These are phyloP conservation scores for Inonotus obliquus DNA, from an alignment of 1,284 basidiomycete species.

Conservation along the genomic window DNA sequence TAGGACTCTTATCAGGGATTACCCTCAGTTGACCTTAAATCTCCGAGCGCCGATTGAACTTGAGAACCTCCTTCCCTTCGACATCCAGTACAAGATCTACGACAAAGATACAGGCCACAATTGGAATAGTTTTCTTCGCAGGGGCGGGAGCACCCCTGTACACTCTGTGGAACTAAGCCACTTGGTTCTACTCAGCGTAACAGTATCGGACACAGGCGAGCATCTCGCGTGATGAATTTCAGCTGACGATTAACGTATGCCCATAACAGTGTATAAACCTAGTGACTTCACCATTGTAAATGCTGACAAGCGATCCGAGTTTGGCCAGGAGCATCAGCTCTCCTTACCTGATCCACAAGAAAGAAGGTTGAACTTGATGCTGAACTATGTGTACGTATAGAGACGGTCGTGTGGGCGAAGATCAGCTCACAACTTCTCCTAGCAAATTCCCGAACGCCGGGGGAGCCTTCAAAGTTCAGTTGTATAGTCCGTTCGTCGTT, in stretches of 20 bases:
- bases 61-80: slow-evolving; percentile 95
- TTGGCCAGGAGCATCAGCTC: slow-evolving; percentile 75
- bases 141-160: slow-evolving; percentile 94
- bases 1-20: slow-evolving; percentile 47
- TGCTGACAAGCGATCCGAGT: slow-evolving; percentile 88
- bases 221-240: not conserved
- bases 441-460: slow-evolving; percentile 89
- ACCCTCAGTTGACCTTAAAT: slow-evolving; percentile 81
- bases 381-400: slow-evolving; percentile 80
- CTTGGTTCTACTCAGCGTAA: slow-evolving; percentile 87
- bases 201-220: slow-evolving; percentile 85
- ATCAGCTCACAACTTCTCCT: slow-evolving; percentile 8
- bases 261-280: slow-evolving; percentile 75
- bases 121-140: slow-evolving; percentile 89
- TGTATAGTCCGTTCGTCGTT: slow-evolving; percentile 90
- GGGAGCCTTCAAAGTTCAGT: slow-evolving; percentile 97
- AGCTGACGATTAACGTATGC: not conserved
- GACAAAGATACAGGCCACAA: slow-evolving; percentile 94
- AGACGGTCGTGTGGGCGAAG: not conserved
- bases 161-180: slow-evolving; percentile 96
- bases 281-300: slow-evolving; percentile 99
- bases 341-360: slow-evolving; percentile 73
- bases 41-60: slow-evolving; percentile 95
- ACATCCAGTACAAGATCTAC: slow-evolving; percentile 93
- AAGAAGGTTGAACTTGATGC: slow-evolving; percentile 75